These are phyloP conservation scores for Amaranthus palmeri DNA, from an alignment of 148 eudicot genomes.

Conservation along the genomic window DNA sequence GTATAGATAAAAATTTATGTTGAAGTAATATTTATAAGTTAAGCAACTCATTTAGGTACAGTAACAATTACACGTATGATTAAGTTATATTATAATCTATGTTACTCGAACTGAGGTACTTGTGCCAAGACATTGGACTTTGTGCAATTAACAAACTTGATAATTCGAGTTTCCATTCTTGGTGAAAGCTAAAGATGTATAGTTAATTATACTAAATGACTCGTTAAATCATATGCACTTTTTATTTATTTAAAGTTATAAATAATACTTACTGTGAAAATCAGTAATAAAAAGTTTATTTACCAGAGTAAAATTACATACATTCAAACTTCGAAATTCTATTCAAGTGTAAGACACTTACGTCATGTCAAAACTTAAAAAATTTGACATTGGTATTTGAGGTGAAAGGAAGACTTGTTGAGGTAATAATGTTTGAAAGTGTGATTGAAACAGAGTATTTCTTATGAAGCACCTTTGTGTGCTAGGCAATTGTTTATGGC, in stretches of 20 bases:
- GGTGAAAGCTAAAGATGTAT: background rate
- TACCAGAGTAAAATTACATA: no score
- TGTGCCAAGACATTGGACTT: background rate
- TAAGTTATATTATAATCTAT: background rate
- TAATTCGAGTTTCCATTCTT: background rate
- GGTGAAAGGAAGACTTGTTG: background rate
- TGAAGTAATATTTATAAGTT: no score
- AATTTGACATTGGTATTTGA: background rate
- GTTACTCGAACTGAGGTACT: background rate
- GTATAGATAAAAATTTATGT: no score
- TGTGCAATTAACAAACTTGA: background rate
- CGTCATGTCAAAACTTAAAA: background rate
- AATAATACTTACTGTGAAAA: no score
- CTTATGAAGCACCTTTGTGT: background rate
- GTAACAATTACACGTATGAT: background rate
- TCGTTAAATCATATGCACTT: no score
- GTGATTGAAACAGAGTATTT: conserved; percentile 10
- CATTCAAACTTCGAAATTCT: no score
- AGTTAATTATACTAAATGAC: background rate
- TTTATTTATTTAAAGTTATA: no score
- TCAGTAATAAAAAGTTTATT: no score
- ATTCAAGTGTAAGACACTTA: background rate
- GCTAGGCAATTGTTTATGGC: background rate
- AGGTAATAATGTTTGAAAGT: background rate
- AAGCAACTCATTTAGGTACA: background rate